Percentiles rank a stretch among this genome's conserved stretches.
Evolutionary conservation across 306 rosid genomes (phyloP).

Genomic region (Mimosa bimucronata): DNA sequence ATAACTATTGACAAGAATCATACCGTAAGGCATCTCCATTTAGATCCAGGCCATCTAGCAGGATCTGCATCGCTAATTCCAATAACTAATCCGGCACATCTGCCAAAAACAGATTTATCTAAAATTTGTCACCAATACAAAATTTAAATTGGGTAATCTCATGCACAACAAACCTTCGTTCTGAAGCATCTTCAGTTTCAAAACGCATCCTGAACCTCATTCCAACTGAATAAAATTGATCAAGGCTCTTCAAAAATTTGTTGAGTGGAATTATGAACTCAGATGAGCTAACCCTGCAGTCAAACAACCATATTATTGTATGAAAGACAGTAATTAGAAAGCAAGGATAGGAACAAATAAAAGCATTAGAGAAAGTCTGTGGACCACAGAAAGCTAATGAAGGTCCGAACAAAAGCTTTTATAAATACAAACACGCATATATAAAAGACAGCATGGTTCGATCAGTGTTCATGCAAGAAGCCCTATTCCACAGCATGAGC

Average conservation of each 20-base stretch:
- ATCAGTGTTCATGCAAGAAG: neutral
- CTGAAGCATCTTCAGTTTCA: conserved; percentile 90
- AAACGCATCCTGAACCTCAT: conserved; percentile 91
- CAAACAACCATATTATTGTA: neutral
- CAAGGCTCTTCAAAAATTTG: conserved; percentile 70
- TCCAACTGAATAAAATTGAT: conserved; percentile 72
- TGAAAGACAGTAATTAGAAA: neutral
- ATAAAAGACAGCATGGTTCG: neutral
- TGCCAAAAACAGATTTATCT: conserved; percentile 37
- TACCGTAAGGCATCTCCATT: conserved; percentile 91
- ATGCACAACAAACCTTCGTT: conserved; percentile 63
- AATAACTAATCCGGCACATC: conserved; percentile 77
- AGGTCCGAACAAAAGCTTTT: neutral
- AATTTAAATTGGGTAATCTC: conserved; percentile 8
- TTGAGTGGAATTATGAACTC: conserved; percentile 77
- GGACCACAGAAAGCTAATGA: neutral
- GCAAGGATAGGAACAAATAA: neutral
- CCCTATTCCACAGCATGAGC: neutral
- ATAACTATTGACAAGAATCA: neutral
- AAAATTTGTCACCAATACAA: conserved; percentile 2
- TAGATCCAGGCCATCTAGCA: conserved; percentile 85
- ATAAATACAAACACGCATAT: too few relatives aligned
- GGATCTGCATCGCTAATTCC: conserved; percentile 81
- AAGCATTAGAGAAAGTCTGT: neutral
- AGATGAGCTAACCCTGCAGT: conserved; percentile 74